Conservation (phyloP, 1,139 yeast genomes). For the Maudiozyma humilis region DNA sequence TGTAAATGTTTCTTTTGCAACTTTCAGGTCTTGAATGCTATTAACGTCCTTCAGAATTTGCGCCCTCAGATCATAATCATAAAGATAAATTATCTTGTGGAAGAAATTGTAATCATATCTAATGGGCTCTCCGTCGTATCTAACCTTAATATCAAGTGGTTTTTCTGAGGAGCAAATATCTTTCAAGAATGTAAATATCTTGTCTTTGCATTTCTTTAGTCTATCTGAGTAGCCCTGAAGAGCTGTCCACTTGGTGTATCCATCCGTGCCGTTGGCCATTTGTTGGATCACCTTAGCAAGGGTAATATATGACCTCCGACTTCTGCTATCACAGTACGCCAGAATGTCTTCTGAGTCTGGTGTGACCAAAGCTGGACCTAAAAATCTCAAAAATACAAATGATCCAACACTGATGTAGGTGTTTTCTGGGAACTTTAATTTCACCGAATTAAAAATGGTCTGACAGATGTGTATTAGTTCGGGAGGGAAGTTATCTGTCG, state of each 20-base stretch:
- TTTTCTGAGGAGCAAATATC: constrained; percentile 26
- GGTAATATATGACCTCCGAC: constrained; percentile 67
- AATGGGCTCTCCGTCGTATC: constrained; percentile 12
- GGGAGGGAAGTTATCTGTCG: constrained; percentile 54
- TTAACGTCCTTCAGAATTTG: constrained; percentile 30
- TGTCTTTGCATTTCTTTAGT: constrained; percentile 38
- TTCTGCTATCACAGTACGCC: constrained; percentile 35
- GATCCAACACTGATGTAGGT: constrained; percentile 74
- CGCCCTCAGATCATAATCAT: constrained; percentile 48
- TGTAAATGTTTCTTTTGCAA: constrained; percentile 19
- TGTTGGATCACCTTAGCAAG: constrained; percentile 80
- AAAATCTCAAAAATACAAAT: constrained; percentile 70
- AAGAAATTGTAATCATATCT: constrained; percentile 45
- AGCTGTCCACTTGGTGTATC: constrained; percentile 54
- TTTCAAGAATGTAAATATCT: constrained; percentile 43
- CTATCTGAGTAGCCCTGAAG: constrained; percentile 38
- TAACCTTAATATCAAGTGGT: constrained; percentile 14
- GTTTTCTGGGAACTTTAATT: constrained; percentile 55
- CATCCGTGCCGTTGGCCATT: constrained; percentile 71
- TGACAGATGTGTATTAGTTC: constrained; percentile 70
- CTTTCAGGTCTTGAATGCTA: constrained; percentile 21
- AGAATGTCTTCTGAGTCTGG: constrained; percentile 63
- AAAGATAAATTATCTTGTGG: constrained; percentile 59
- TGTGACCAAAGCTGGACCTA: constrained; percentile 86
- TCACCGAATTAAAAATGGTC: constrained; percentile 60